A percentile compares a stretch with the other conserved stretches of the same genome.
Evolutionary conservation across 176 grass and related monocot species (phyloP).

Genomic region (Carex cristatella): DNA sequence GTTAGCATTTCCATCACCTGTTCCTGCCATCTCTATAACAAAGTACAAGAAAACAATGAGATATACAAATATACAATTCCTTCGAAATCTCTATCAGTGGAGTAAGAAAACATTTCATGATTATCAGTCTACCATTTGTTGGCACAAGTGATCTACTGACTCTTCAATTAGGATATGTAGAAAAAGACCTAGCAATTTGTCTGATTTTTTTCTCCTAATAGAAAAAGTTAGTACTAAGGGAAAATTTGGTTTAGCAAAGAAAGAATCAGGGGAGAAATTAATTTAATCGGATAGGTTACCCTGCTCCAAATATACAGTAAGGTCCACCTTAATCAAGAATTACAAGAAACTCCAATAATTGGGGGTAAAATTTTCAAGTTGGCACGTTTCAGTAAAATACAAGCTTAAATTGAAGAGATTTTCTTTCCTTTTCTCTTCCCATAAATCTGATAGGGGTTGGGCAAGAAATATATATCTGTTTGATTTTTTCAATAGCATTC

Average conservation of each 20-base stretch:
- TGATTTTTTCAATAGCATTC: neutral
- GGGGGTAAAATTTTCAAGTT: neutral
- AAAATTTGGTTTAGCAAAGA: neutral
- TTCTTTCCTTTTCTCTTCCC: neutral
- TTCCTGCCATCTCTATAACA: conserved; percentile 62
- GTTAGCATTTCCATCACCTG: neutral
- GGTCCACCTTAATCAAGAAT: neutral
- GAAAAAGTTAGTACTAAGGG: neutral
- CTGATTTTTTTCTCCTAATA: neutral
- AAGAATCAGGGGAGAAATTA: neutral
- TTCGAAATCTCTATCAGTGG: neutral
- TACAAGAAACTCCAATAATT: neutral
- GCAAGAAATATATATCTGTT: neutral
- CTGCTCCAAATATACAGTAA: neutral
- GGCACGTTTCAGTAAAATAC: neutral
- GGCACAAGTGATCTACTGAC: neutral
- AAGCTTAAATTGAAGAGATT: neutral
- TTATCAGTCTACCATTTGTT: neutral
- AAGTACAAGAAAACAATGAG: conserved; percentile 5
- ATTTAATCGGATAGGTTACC: neutral
- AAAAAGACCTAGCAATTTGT: neutral
- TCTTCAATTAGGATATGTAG: neutral
- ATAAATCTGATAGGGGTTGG: neutral
- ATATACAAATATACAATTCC: conserved; percentile 23
- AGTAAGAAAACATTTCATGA: neutral